Base-by-base conservation (phyloP, 2,329 filamentous ascomycete species). In the Coniochaeta ligniaria region DNA sequence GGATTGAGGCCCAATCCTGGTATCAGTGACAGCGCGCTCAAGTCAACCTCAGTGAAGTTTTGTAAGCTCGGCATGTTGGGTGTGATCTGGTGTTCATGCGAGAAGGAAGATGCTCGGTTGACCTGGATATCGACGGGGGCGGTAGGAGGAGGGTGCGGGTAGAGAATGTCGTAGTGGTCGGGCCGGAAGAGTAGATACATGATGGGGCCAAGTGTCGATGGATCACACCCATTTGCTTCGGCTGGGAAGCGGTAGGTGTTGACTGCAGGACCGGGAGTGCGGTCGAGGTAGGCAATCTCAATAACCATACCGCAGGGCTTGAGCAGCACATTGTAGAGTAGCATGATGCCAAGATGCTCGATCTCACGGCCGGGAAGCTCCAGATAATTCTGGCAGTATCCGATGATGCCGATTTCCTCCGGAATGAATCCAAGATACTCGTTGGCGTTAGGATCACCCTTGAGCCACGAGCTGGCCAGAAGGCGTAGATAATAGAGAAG, bases 151-250 rank as follows among this genome's bases (percentile, higher is more conserved):
- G 52, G 58, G 69, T 62, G 65, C 60, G 63, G 71, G 65, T 99
- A 99, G 36, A 98, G 82, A 63, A 99, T 87, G 73, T 98, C 95
- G 74, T 98, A 99, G 75, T 98, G 95, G 62, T 91, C 92, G 47
- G 78, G 96, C 71, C 78, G 87, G 83, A 77, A 93, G 70, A 80
- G 81, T 62, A 82, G 76, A 66, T 84, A 78, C 38, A 88, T 83
- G 35, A 83, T 78, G 28, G 80, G 78, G 0, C 78, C 81, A 0
- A 82, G 68, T 0, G 71, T 69, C 17, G 74, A 72, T 50, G 73
- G 67, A 59, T 79, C 77, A 59, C 79, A 76, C 3, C 69, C 72
- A 59, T 79, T 80, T 16, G 78, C 76, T 50, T 82, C 83, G 26
- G 83, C 78, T 3, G 82, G 86, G 67, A 89, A 85, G 24, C 82